Evolutionary conservation across 2,329 filamentous ascomycete species (phyloP), one percentile per base, ranked within the genome.

Genomic region (Claviceps purpurea): DNA sequence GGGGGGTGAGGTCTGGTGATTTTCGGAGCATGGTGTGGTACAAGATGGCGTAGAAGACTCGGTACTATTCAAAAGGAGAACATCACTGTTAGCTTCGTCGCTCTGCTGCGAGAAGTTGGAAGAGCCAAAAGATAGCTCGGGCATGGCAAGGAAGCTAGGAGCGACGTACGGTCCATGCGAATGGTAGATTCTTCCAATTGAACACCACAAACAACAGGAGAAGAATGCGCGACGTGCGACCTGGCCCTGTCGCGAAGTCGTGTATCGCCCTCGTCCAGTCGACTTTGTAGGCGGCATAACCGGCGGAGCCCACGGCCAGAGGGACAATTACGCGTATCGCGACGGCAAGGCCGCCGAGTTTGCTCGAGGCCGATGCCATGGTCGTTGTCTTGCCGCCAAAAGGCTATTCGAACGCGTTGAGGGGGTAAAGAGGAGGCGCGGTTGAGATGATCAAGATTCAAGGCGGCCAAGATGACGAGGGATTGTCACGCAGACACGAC

Each of bases 171-270:
- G 87, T 88, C 87, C 87, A 91, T 10, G 79, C 77, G 43, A 87
- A 75, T 0, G 87, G 87, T 55, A 89, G 62, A 55, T 77, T 85
- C 74, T 91, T 91, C 69, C 84, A 73, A 65, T 90, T 91, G 44
- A 78, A 59, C 7, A 84, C 47, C 13, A 79, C 71, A 52, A 85
- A 77, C 13, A 78, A 49, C 14, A 84, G 59, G 54, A 79, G 64
- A 52, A 77, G 50, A 52, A 81, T 70, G 4, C 78, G 73, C 56
- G 72, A 76, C 5, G 69, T 73, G 50, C 75, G 69, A 2, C 77
- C 78, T 0, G 77, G 76, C 0, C 77, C 78, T 0, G 73, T 78
- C 54, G 76, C 64, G 61, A 79, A 80, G 30, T 65, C 57, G 50
- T 63, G 61, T 11, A 73, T 54, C 22, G 69, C 54, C 2, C 56